Percentiles rank a stretch among this genome's conserved stretches.
Evolutionary conservation across 768 basidiomycete species (phyloP).

Genomic region (Rhodocollybia butyracea): DNA sequence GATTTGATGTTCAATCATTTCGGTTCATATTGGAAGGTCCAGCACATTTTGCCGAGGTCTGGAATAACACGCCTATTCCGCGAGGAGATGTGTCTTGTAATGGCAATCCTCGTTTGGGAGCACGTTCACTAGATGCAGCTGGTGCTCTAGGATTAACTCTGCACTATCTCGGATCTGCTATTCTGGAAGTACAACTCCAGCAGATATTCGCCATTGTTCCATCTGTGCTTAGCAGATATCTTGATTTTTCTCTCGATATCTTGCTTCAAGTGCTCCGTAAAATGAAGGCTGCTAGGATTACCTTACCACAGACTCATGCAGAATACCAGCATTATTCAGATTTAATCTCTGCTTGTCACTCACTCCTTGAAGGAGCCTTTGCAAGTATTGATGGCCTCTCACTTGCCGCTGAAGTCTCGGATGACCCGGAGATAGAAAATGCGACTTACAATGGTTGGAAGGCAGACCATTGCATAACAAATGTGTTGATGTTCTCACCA

Average conservation of each 20-base stretch:
- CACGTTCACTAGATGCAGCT: conserved; percentile 34
- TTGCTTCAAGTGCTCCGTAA: conserved; percentile 24
- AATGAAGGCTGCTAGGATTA: conserved; percentile 27
- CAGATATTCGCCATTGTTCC: conserved; percentile 45
- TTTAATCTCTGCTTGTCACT: conserved; percentile 28
- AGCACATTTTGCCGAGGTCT: too few relatives aligned
- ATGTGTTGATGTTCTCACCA: conserved; percentile 23
- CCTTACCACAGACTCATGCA: conserved; percentile 18
- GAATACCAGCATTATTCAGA: conserved; percentile 24
- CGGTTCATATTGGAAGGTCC: too few relatives aligned
- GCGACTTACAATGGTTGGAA: conserved; percentile 38
- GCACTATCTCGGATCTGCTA: conserved; percentile 40
- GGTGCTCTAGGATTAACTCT: conserved; percentile 39
- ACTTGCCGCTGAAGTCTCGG: conserved; percentile 26
- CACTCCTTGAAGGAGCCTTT: conserved; percentile 34
- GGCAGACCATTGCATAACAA: conserved; percentile 21
- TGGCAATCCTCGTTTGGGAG: conserved; percentile 23
- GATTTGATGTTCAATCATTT: too few relatives aligned
- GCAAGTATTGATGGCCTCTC: conserved; percentile 40
- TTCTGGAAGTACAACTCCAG: conserved; percentile 35
- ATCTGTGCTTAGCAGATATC: conserved; percentile 30
- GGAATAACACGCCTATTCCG: too few relatives aligned
- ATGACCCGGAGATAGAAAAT: conserved; percentile 40
- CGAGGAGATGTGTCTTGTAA: too few relatives aligned
- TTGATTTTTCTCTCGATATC: conserved; percentile 29